These are phyloP conservation scores for Gnetum montanum DNA, from an alignment of 75 land plant species.

Conservation along the genomic window DNA sequence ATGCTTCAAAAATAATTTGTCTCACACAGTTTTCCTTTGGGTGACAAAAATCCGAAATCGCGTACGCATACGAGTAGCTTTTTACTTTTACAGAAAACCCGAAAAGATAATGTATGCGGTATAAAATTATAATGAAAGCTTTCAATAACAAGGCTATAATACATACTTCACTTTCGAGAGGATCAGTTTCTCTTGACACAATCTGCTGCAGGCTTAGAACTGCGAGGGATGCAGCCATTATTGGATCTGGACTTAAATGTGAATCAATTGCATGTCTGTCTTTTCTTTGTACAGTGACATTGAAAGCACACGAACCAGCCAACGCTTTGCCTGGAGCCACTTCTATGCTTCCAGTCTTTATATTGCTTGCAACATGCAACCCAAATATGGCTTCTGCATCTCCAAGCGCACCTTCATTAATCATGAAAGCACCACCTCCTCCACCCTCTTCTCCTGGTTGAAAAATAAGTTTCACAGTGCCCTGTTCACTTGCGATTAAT, in stretches of 20 bases:
- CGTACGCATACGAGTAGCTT: background rate
- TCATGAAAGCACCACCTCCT: conserved; percentile 52
- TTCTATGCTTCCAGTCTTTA: conserved; percentile 37
- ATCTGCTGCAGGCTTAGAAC: conserved; percentile 62
- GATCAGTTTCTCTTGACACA: conserved; percentile 65
- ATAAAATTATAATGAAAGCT: background rate
- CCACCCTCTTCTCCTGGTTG: conserved; percentile 75
- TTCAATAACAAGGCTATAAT: background rate
- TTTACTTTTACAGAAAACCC: background rate
- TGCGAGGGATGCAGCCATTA: conserved; percentile 44
- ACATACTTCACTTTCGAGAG: conserved; percentile 33
- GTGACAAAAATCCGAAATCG: background rate
- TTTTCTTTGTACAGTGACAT: conserved; percentile 34
- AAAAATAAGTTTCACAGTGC: conserved; percentile 74
- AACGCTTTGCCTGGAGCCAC: conserved; percentile 40
- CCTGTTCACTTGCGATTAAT: conserved; percentile 27
- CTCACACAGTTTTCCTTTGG: too few relatives aligned
- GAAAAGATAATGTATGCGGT: background rate
- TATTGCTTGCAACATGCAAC: conserved; percentile 36
- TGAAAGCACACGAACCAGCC: conserved; percentile 41
- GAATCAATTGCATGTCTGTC: conserved; percentile 68
- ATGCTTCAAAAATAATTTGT: background rate
- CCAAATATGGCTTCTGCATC: conserved; percentile 53
- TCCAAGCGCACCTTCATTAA: conserved; percentile 58
- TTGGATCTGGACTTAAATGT: conserved; percentile 40